phyloP scores from a whole-genome alignment of 2,329 filamentous ascomycete species.

The Colletotrichum cereale region DNA sequence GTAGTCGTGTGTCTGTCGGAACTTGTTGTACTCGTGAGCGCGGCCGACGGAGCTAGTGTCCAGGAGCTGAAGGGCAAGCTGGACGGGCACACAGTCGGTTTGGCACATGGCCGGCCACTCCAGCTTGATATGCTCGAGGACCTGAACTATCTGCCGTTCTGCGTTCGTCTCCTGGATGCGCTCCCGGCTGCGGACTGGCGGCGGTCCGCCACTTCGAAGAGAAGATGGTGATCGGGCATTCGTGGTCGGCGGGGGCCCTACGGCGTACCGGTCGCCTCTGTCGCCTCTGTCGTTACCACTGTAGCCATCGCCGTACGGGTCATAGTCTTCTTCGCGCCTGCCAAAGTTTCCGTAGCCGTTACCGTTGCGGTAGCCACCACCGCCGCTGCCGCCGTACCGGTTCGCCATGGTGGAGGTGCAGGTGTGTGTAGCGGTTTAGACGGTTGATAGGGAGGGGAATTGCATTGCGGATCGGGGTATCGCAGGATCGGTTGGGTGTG shows the following conservation, averaged over 20 bases:
- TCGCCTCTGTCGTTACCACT: slow-evolving; percentile 53
- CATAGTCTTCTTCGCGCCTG: slow-evolving; percentile 63
- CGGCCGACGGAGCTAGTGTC: slow-evolving; percentile 94
- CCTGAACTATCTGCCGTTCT: slow-evolving; percentile 69
- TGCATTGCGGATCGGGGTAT: slow-evolving; percentile 33
- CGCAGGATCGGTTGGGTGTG: not conserved
- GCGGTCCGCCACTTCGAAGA: slow-evolving; percentile 47
- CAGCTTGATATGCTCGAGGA: slow-evolving; percentile 85
- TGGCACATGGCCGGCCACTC: slow-evolving; percentile 95
- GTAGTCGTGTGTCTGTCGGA: slow-evolving; percentile 85
- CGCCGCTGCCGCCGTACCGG: slow-evolving; percentile 47
- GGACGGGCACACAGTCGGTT: slow-evolving; percentile 90
- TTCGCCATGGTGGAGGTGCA: slow-evolving; percentile 40
- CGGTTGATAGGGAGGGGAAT: slow-evolving; percentile 13
- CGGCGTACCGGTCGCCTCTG: slow-evolving; percentile 56
- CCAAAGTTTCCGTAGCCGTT: slow-evolving; percentile 54
- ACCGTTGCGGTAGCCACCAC: slow-evolving; percentile 54
- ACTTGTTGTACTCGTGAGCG: slow-evolving; percentile 88
- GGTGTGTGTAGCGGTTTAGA: slow-evolving; percentile 32
- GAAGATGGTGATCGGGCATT: slow-evolving; percentile 45
- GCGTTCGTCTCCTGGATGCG: slow-evolving; percentile 61
- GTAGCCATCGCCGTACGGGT: slow-evolving; percentile 60
- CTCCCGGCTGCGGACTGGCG: slow-evolving; percentile 43
- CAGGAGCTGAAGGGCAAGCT: slow-evolving; percentile 93
- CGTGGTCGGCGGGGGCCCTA: slow-evolving; percentile 46